A percentile compares a stretch with the other conserved stretches of the same genome.
Conservation (phyloP, 495 filamentous ascomycete species). For the Paragyromitra xinjiangensis region DNA sequence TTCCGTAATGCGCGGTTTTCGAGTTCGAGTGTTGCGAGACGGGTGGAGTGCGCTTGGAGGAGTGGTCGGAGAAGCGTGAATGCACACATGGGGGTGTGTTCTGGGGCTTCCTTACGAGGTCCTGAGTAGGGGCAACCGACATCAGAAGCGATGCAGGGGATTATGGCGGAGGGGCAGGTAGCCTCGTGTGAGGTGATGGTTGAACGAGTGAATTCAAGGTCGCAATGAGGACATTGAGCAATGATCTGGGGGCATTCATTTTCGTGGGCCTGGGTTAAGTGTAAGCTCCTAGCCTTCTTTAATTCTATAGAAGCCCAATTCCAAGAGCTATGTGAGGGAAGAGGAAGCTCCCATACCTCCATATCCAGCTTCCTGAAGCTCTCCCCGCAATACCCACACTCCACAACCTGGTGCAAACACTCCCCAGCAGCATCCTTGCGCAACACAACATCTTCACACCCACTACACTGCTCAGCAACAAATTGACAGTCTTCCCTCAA, state of each 20-base stretch:
- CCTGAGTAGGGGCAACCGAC: slow-evolving; percentile 67
- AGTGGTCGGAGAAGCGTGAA: slow-evolving; percentile 69
- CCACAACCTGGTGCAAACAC: slow-evolving; percentile 67
- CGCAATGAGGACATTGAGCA: slow-evolving; percentile 66
- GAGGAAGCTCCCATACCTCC: slow-evolving; percentile 60
- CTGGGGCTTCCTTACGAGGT: slow-evolving; percentile 63
- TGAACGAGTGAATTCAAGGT: slow-evolving; percentile 61
- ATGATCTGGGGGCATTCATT: slow-evolving; percentile 64
- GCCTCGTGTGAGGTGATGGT: slow-evolving; percentile 65
- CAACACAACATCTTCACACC: slow-evolving; percentile 64
- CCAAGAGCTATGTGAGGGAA: not conserved
- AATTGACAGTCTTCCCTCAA: slow-evolving; percentile 71
- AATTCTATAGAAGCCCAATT: not conserved
- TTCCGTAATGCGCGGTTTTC: slow-evolving; percentile 67
- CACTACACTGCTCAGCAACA: slow-evolving; percentile 65
- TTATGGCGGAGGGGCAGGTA: slow-evolving; percentile 65
- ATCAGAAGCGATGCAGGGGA: slow-evolving; percentile 65
- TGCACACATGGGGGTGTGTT: slow-evolving; percentile 67
- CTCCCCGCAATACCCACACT: slow-evolving; percentile 66
- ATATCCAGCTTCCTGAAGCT: slow-evolving; percentile 68
- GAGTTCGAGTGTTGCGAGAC: slow-evolving; percentile 67
- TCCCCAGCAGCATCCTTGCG: slow-evolving; percentile 62
- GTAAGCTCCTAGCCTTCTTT: slow-evolving; percentile 8
- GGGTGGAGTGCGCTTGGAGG: slow-evolving; percentile 67
- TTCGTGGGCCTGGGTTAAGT: slow-evolving; percentile 49